These are phyloP conservation scores for Schizophyllum amplum DNA, from an alignment of 1,284 basidiomycete genomes.

Conservation along the genomic window DNA sequence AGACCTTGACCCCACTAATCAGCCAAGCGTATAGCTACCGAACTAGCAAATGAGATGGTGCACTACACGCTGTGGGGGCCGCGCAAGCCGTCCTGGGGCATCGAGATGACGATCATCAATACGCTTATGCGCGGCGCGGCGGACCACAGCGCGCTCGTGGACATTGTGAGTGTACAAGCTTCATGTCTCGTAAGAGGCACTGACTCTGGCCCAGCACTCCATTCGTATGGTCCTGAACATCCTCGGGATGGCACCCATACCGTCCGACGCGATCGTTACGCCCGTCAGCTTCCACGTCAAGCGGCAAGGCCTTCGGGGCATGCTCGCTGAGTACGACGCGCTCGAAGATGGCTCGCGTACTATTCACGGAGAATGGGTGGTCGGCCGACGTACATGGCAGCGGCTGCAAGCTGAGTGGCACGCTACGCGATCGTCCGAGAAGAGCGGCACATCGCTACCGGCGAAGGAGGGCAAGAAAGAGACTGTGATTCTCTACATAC, in stretches of 20 bases:
- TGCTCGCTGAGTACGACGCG: constrained; percentile 72
- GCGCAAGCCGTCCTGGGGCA: constrained; percentile 78
- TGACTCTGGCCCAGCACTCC: constrained; percentile 42
- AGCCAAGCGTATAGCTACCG: constrained; percentile 45
- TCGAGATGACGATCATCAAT: constrained; percentile 82
- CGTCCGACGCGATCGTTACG: constrained; percentile 91
- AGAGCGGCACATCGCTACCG: constrained; percentile 10
- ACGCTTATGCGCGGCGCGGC: constrained; percentile 83
- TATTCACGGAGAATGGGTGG: constrained; percentile 93
- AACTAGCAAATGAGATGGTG: constrained; percentile 60
- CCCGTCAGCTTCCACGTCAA: constrained; percentile 89
- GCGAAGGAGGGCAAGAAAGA: constrained; percentile 55
- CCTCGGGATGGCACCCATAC: constrained; percentile 78
- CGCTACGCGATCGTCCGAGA: constrained; percentile 22
- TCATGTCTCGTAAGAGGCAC: not conserved
- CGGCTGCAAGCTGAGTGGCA: constrained; percentile 82
- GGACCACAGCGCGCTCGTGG: constrained; percentile 77
- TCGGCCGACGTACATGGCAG: constrained; percentile 87
- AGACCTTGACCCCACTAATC: not conserved
- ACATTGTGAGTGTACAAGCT: constrained; percentile 52
- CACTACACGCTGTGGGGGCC: constrained; percentile 75
- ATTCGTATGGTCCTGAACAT: constrained; percentile 79
- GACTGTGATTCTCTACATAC: constrained; percentile 86
- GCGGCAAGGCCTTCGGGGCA: constrained; percentile 64
- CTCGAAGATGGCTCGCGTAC: constrained; percentile 69